Conservation (phyloP, 768 basidiomycete genomes). For the Pulveroboletus sp. region DNA sequence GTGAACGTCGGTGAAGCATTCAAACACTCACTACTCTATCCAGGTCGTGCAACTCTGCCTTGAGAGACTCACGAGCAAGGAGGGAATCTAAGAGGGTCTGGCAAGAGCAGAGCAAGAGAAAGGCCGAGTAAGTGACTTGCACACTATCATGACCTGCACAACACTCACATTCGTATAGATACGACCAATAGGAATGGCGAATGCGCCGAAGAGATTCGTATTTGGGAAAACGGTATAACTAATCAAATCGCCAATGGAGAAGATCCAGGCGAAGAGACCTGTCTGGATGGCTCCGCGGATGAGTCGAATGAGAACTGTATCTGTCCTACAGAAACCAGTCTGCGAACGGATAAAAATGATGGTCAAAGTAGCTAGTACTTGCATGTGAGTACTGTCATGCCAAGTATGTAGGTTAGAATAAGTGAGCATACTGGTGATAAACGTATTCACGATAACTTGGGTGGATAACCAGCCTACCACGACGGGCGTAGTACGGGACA, state of each 20-base stretch:
- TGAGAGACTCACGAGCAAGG: conserved; percentile 6
- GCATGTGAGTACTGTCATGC: neutral
- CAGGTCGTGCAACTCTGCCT: neutral
- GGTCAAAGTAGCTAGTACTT: neutral
- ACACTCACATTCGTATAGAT: neutral
- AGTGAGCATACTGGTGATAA: neutral
- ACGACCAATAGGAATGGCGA: neutral
- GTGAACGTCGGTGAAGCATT: no score
- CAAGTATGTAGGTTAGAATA: neutral
- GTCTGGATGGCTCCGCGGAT: neutral
- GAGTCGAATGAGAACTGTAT: neutral
- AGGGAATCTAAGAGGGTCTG: conserved; percentile 9
- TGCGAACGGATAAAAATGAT: neutral
- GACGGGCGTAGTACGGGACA: neutral
- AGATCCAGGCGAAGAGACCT: neutral
- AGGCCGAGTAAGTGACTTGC: neutral
- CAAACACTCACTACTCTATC: neutral
- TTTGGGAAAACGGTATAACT: neutral
- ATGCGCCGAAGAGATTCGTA: neutral
- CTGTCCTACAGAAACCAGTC: neutral
- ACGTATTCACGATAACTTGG: neutral
- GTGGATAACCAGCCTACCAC: neutral
- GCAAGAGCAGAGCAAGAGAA: neutral
- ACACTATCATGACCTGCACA: neutral
- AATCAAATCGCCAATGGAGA: neutral